Evolutionary conservation across 352 stramenopile species (phyloP), one percentile per base, ranked within the genome.

Genomic region (Halophytophthora polymorphica): DNA sequence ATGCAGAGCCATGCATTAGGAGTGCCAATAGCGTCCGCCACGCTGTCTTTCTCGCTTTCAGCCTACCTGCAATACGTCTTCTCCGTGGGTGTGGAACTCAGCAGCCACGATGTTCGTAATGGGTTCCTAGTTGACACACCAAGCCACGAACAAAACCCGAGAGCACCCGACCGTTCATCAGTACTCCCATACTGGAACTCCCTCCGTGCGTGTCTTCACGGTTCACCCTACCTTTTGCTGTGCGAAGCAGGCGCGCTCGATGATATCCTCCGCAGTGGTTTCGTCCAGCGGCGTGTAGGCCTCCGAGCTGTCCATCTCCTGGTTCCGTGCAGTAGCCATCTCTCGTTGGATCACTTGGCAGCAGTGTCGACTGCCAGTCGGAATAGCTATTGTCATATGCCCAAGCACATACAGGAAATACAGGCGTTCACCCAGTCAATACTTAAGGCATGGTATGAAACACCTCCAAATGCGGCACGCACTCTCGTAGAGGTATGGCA

Each of bases 191-290:
- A n/a, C n/a, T n/a, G n/a, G n/a, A n/a, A n/a, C n/a, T n/a, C n/a
- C n/a, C 29, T 34, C 6, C 29, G 17, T 34, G 18, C 11, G 10
- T 22, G n/a, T 11, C 42, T 25, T 29, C 21, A 45, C 40, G 17
- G n/a, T 29, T 14, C 22, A 35, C 15, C 10, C n/a, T 53, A 78
- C 73, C 55, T 66, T 71, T 56, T 72, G 68, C 45, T 88, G 83
- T 2, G 71, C 67, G 52, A 95, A 93, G 62, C 80, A 91, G 1
- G 80, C 82, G 15, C 83, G 69, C 41, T 90, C 79, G 6, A 93
- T 63, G 45, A 90, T 70, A 37, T 90, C 76, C 55, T 91, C 76
- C 14, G 62, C 65, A 31, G 69, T 52, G 7, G 33, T 37, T 42
- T 64, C 23, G n/a, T 37, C 61, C 41, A 79, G 51, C 12, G 37